Evolutionary conservation across 805 yeast species (phyloP).

Genomic region (Millerozyma miso): DNA sequence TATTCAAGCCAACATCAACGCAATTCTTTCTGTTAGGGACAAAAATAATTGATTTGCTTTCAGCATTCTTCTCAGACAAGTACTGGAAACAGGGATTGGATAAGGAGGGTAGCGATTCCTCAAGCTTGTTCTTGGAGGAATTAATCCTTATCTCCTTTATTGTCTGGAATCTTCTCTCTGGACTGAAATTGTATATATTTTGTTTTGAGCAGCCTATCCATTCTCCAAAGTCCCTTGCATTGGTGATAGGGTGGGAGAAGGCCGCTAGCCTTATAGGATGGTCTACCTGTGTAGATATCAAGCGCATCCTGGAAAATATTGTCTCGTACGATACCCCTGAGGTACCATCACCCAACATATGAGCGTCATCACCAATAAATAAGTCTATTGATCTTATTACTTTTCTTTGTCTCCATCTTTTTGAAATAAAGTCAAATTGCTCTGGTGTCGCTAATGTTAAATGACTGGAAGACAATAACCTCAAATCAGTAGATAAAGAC

Average conservation of each 20-base stretch:
- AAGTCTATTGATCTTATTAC: constrained; percentile 65
- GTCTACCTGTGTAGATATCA: constrained; percentile 65
- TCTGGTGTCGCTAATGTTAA: constrained; percentile 73
- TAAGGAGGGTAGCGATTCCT: constrained; percentile 46
- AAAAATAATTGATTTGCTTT: constrained; percentile 44
- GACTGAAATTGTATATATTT: constrained; percentile 65
- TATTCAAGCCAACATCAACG: constrained; percentile 46
- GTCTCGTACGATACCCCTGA: constrained; percentile 67
- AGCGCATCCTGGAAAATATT: constrained; percentile 64
- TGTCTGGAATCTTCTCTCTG: constrained; percentile 54
- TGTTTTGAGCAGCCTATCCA: constrained; percentile 76
- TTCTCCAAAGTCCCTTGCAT: constrained; percentile 72
- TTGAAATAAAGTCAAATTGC: constrained; percentile 68
- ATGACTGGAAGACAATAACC: constrained; percentile 55
- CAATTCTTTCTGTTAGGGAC: constrained; percentile 54
- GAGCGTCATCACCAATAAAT: constrained; percentile 71
- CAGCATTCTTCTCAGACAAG: constrained; percentile 20
- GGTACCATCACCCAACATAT: constrained; percentile 53
- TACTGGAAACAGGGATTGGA: constrained; percentile 49
- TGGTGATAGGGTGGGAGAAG: constrained; percentile 64
- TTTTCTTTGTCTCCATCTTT: constrained; percentile 79
- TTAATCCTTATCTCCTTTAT: constrained; percentile 55
- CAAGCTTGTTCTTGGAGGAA: constrained; percentile 40
- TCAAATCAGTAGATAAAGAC: constrained; percentile 52
- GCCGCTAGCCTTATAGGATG: constrained; percentile 58